Conservation (phyloP, 2,329 filamentous ascomycete genomes). For the Cladophialophora psammophila region DNA sequence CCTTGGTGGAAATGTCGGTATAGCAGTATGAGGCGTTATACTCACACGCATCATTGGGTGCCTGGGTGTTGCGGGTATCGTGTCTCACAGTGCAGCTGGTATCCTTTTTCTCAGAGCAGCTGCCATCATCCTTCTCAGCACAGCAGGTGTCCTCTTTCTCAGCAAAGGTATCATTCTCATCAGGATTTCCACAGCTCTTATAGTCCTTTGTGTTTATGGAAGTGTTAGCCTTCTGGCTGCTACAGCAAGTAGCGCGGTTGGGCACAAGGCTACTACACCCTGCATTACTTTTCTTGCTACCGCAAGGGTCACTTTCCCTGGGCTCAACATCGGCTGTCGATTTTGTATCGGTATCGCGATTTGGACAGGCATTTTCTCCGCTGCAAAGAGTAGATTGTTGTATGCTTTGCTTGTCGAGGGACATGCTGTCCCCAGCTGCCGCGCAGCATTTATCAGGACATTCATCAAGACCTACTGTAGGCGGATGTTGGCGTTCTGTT, state of each 20-base stretch:
- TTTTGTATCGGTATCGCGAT: not conserved
- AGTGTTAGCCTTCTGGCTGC: not conserved
- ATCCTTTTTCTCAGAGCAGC: not conserved
- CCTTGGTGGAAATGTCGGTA: not conserved
- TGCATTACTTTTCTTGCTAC: not conserved
- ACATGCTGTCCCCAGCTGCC: not conserved
- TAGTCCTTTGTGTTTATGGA: not conserved
- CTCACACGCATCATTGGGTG: not conserved
- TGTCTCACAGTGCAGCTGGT: not conserved
- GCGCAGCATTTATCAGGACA: not conserved
- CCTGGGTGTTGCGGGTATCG: not conserved
- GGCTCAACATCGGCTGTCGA: not conserved
- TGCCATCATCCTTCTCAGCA: not conserved
- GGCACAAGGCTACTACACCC: not conserved
- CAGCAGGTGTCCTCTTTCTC: not conserved
- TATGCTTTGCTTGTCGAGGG: not conserved
- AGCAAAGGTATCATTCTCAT: not conserved
- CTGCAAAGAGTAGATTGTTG: not conserved
- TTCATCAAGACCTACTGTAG: not conserved
- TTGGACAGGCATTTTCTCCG: not conserved
- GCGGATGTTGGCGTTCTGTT: not conserved
- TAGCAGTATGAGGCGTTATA: not conserved
- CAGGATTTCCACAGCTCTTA: not conserved
- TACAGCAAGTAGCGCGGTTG: not conserved
- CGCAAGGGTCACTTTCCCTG: not conserved